Base-by-base conservation (phyloP, 2,329 filamentous ascomycete species). In the Pseudogymnoascus sp. region DNA sequence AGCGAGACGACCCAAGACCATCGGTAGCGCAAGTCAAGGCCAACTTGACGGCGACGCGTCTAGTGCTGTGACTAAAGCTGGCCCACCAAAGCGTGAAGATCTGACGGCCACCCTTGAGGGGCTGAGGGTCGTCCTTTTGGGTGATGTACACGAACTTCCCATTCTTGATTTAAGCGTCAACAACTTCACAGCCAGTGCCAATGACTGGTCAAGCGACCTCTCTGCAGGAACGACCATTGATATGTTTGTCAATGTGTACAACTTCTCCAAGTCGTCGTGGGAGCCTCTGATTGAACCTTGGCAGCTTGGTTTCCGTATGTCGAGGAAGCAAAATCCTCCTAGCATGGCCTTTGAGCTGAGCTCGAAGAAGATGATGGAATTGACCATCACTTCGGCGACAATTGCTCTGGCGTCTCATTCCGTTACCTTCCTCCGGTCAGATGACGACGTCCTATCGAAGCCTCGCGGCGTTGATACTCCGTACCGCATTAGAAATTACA, bases 241-340 rank as follows among this genome's bases (percentile, higher is more conserved):
- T 66, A 91, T 93, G 67, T 96, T 96, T 75, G 85, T 96, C 69
- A 99, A 97, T 70, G 88, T 99, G 25, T 99, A 96, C 80, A 99
- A 99, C 75, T 99, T 99, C 76, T 95, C 95, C 12, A 99, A 99
- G 74, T 99, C 95, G 0, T 91, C 92, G 3, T 99, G 95, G 95
- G 95, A 99, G 74, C 95, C 95, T 2, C 78, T 99, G 35, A 86
- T 99, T 25, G 95, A 99, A 73, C 96, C 96, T 6, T 99, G 95
- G 95, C 87, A 93, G 67, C 81, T 97, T n/a, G 92, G 92, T 1
- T 86, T 99, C 68, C 91, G 96, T 66, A 85, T 97, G 73, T 87
- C 90, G 0, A 93, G 88, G 69, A 88, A 95, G 63, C 81, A 86
- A 25, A 83, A 85, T 43, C 90, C 88, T 0, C 90, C 93, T 38